Base-by-base conservation (phyloP, 352 stramenopile species). In the Pythium pyrilobum region DNA sequence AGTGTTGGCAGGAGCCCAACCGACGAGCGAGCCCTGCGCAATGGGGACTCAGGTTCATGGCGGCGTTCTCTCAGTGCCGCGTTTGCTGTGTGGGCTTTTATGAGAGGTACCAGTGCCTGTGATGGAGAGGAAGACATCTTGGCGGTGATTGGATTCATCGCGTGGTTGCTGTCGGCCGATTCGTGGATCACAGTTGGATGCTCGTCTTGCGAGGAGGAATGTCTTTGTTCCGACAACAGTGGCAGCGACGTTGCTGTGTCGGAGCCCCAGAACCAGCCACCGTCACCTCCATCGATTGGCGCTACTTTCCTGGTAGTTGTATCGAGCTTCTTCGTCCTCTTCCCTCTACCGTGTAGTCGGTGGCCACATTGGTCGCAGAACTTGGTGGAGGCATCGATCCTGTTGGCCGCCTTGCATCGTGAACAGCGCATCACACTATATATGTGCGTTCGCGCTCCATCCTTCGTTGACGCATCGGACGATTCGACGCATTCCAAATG, bases 351-450 rank as follows among this genome's bases (percentile, higher is more conserved):
- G 3, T 27, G 29, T 1, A 69, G 43, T 18, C 38, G 39, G 25
- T 55, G 29, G 25, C 67, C 62, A 33, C 62, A 65, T 39, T 59
- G 52, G 16, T 64, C 58, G 34, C 57, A 70, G 32, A 64, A 56
- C 18, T 40, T 52, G 46, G 10, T 28, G 28, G 6, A 9, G 10
- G 52, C 25, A 11, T 46, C 43, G 11, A 42, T 54, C 18, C 53
- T 52, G 2, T 9, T 33, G 31, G 13, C 31, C 31, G 34, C 11
- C 28, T 31, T 18, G 28, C 31, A 51, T 41, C 15, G 32, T 25
- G n/a, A n/a, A n/a, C n/a, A n/a, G n/a, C n/a, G n/a, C n/a, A n/a
- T n/a, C n/a, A n/a, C n/a, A n/a, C n/a, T n/a, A n/a, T n/a, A n/a
- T n/a, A n/a, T n/a, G n/a, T n/a, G n/a, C n/a, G n/a, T n/a, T n/a